Conservation (phyloP, 116 monocot genomes). For the Trichopus zeylanicus region DNA sequence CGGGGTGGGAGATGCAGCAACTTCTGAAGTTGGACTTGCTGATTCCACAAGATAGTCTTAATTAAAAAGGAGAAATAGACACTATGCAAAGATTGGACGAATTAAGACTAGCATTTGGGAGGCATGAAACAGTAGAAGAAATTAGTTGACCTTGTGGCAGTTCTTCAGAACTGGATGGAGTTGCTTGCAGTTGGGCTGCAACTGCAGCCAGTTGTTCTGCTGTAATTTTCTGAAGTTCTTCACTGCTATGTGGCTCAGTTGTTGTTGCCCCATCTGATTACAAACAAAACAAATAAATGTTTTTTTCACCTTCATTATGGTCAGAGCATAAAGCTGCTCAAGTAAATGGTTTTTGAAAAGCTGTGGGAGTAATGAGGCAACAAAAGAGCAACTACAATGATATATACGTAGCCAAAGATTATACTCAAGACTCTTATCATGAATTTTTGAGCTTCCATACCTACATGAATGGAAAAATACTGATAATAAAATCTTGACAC, state of each 20-base stretch:
- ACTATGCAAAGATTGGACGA: background rate
- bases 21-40: background rate
- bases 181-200: constrained; percentile 13
- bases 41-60: too few species aligned
- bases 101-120: background rate
- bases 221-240: constrained; percentile 49
- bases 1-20: background rate
- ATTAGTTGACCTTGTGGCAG: constrained; percentile 22
- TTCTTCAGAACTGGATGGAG: constrained; percentile 11
- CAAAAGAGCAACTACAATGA: too few species aligned
- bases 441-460: too few species aligned
- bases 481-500: too few species aligned
- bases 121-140: background rate
- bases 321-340: background rate
- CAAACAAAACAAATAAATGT: too few species aligned
- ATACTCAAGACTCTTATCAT: too few species aligned
- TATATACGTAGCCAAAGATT: too few species aligned
- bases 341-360: background rate
- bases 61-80: background rate
- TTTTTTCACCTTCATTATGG: background rate
- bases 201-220: constrained; percentile 49
- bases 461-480: too few species aligned
- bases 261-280: constrained; percentile 42
- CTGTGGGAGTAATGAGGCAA: too few species aligned
- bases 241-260: constrained; percentile 27